Evolutionary conservation across 495 filamentous ascomycete genomes (phyloP), one percentile per base, ranked within the genome.

Genomic region (Evernia prunastri): DNA sequence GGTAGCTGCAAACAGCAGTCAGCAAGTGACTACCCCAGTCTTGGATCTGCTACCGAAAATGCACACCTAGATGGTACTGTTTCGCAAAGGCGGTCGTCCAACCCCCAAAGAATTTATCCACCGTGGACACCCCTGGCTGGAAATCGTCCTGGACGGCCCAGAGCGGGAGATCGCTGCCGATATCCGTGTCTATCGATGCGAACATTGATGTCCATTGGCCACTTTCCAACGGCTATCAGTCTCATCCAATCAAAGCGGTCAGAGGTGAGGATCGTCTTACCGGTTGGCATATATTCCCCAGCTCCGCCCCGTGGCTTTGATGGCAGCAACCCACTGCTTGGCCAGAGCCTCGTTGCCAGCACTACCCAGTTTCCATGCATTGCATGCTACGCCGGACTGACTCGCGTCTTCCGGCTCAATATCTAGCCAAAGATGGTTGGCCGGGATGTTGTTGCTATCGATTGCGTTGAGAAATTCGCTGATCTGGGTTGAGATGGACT

Each of bases 131-230:
- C 0, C 69, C 70, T 0, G 63, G n/a, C 23, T 61, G 33, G n/a
- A 61, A 66, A 47, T 73, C 68, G 39, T 43, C 67, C 49, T 73
- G 69, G 23, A 67, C 71, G 2, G 69, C 67, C 71, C 69, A 73
- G 33, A 73, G 69, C 29, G 71, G 71, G 8, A 73, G 51, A 56
- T 72, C 60, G 31, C 66, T 67, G 13, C 69, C 71, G 59, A 73
- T 72, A 40, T 73, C 58, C 20, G 68, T 64, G 13, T 42, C 42
- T 18, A 68, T 45, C 0, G 69, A 70, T 15, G 66, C 64, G 40
- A 73, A 73, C 71, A 73, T 72, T 13, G 59, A 40, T 0, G 72
- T 49, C 71, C 71, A 73, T 59, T 72, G 69, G 31, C 71, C 73
- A 29, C 69, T 64, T 42, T 39, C n/a, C 8, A 63, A 59, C 10